Percentiles rank a stretch among this genome's conserved stretches.
phyloP scores from a whole-genome alignment of 257 asterid species.

The Solanum medicagineum region DNA sequence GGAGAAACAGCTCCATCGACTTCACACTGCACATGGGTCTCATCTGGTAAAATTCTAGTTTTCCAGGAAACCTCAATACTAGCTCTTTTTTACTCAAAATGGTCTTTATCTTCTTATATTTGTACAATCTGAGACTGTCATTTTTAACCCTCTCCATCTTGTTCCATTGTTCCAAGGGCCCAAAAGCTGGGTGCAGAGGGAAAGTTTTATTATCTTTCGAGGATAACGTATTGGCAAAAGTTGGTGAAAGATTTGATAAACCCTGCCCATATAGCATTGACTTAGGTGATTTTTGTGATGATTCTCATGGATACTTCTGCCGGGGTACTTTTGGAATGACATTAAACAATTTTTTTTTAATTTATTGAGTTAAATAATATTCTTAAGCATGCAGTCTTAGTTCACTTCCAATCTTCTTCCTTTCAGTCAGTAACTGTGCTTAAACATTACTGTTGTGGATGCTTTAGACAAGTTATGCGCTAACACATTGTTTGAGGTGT shows the following conservation, averaged over 20 bases:
- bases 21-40: no score
- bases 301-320: conserved; percentile 82
- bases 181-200: conserved; percentile 22
- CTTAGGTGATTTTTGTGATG: conserved; percentile 74
- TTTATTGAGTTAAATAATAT: background rate
- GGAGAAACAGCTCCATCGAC: no score
- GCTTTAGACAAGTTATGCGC: conserved; percentile 5
- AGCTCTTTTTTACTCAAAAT: no score
- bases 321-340: conserved; percentile 27
- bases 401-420: background rate
- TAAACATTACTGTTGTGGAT: conserved; percentile 49
- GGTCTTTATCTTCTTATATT: no score
- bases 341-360: background rate
- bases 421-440: conserved; percentile 51
- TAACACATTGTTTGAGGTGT: conserved; percentile 72
- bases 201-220: conserved; percentile 63
- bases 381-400: background rate
- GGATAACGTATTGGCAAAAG: conserved; percentile 59
- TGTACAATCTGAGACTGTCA: no score
- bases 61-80: no score
- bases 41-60: no score
- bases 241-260: conserved; percentile 82
- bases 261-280: conserved; percentile 65
- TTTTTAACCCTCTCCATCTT: no score
- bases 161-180: no score